Evolutionary conservation across 2,329 filamentous ascomycete species (phyloP).

Genomic region (Camptophora hylomeconis): DNA sequence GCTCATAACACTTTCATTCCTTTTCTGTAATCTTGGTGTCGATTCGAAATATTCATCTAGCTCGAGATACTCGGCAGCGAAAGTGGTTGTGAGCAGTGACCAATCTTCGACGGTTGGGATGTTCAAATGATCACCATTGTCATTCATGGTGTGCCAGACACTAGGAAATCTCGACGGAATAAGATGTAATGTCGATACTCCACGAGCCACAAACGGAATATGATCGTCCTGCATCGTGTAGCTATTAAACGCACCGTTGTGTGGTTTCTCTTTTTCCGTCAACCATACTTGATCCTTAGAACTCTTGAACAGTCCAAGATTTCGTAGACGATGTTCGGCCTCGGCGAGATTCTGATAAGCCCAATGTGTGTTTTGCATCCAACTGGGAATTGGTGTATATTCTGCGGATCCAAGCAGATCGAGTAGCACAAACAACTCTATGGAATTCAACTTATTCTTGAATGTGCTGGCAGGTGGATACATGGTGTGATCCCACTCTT

Average conservation of each 20-base stretch:
- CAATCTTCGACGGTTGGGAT: slow-evolving; percentile 71
- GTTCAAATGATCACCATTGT: slow-evolving; percentile 77
- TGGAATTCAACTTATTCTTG: slow-evolving; percentile 60
- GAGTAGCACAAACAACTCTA: slow-evolving; percentile 80
- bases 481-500: slow-evolving; percentile 60
- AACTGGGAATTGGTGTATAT: slow-evolving; percentile 63
- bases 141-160: slow-evolving; percentile 77
- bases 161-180: slow-evolving; percentile 72
- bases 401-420: slow-evolving; percentile 63
- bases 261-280: slow-evolving; percentile 18
- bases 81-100: slow-evolving; percentile 70
- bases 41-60: slow-evolving; percentile 44
- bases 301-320: slow-evolving; percentile 53
- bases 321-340: slow-evolving; percentile 61
- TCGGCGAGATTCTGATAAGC: slow-evolving; percentile 66
- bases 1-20: slow-evolving; percentile 11
- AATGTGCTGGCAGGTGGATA: slow-evolving; percentile 64
- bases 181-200: slow-evolving; percentile 78
- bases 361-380: slow-evolving; percentile 86
- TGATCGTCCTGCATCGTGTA: slow-evolving; percentile 72
- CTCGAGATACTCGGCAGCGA: slow-evolving; percentile 87
- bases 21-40: slow-evolving; percentile 11
- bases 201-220: slow-evolving; percentile 73
- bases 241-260: slow-evolving; percentile 32
- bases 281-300: slow-evolving; percentile 24